Base-by-base conservation (phyloP, 352 stramenopile genomes). In the Phytophthora vignae region DNA sequence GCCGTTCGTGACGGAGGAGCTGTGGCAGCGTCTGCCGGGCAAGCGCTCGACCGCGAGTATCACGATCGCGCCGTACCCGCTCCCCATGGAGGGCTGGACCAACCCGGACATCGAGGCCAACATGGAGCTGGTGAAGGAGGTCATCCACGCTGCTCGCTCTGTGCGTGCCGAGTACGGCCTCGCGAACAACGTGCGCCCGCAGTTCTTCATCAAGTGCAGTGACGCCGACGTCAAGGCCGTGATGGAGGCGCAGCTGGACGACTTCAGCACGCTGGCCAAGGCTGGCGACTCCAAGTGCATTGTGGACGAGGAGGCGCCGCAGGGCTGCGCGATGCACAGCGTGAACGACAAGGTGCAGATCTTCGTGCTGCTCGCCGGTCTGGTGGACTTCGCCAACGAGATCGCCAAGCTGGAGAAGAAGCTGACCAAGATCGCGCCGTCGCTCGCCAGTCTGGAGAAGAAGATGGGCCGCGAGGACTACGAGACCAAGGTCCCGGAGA, bases 1-100 rank as follows among this genome's bases (percentile, higher is more conserved):
- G 96, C 98, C 98, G 25, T 99, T 98, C 73, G 94, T 99, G 56
- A 99, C 97, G 22, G 98, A 99, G 77, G 90, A 97, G 76, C 71
- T 97, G 50, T 97, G 90, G 90, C 89, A 97, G 74, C 90, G 90
- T 36, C 74, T 97, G 64, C 90, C 89, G 1, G 88, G 88, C 64
- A 87, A 89, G 72, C 87, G 83, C 42, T 82, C 81, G 36, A 80
- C 79, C 0, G 58, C 78, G 17, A 95, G 87, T 77, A 95, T 97
- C 67, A 93, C 88, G 64, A 84, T 96, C 40, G 86, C 87, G 1
- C 64, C 83, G 66, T 97, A 95, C 77, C 90, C 90, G n/a, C 79
- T 92, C 33, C 67, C 87, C 9, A 78, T 90, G 55, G 78, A 86
- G 8, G 73, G 64, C n/a, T 99, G 97, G 88, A 88, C 68, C 38